Base-by-base conservation (phyloP, 2,329 filamentous ascomycete species). In the Sporothrix curviconia region DNA sequence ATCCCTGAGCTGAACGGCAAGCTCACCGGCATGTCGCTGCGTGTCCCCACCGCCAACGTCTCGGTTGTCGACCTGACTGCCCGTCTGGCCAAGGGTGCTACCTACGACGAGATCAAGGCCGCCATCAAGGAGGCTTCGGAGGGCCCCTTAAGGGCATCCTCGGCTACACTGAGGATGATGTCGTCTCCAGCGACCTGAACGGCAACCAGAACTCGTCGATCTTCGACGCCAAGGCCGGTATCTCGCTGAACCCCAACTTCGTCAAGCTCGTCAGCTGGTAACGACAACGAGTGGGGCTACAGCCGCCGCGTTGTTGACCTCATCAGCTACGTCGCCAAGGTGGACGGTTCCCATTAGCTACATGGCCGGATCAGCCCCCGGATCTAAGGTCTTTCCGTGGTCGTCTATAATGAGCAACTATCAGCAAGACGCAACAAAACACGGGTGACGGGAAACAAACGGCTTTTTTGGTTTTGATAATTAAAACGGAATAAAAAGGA, bases 241-340 rank as follows among this genome's bases (percentile, higher is more conserved):
- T 99, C 78, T 89, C 92, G 66, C 87, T 99, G 69, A 99, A 97
- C 86, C 78, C 91, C 71, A 92, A 96, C 86, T 97, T 97, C 76
- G 86, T 96, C 84, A 99, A 99, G 89, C 84, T 99, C 63, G 88
- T 96, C 74, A 86, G 86, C 70, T 97, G 92, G 94, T 96, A 96
- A n/a, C 80, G 91, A 96, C 84, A 97, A 97, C 84, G 92, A 97
- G 85, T 96, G 92, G 91, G 94, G 92, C 72, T 97, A 99, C 88
- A 95, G 89, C 76, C 92, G 92, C 81, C 94, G 89, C 85, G 89
- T 92, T 70, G 79, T 92, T 67, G 89, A 94, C 78, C 87, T 94
- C 69, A 73, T 84, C 73, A 79, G 81, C 77, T 87, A 91, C 81
- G 82, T 92, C 69, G 80, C 87, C 76, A 89, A 89, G 82, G 85